A percentile compares a stretch with the other conserved stretches of the same genome.
phyloP scores from a whole-genome alignment of 352 stramenopile species.

The Globisporangium cylindrosporum region DNA sequence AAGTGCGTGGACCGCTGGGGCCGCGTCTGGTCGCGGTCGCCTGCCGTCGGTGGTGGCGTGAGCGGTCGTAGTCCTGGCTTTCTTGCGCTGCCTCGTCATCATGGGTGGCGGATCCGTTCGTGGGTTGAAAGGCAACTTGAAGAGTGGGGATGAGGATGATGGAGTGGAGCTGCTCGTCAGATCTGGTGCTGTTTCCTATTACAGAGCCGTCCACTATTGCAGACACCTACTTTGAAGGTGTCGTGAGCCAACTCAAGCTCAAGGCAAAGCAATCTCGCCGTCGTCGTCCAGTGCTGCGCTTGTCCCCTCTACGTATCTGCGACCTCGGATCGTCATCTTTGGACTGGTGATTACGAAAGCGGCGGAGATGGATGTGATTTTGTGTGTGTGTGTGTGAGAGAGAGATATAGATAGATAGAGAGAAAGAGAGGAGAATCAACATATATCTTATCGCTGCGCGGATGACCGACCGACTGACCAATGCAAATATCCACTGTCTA shows the following conservation, averaged over 20 bases:
- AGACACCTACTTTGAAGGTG: too few relatives aligned
- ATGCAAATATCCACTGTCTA: slow-evolving; percentile 8
- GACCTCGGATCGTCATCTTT: not conserved
- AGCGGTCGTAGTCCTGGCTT: not conserved
- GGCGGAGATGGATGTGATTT: not conserved
- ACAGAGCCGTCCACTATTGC: too few relatives aligned
- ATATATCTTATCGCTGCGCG: not conserved
- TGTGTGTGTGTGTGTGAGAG: too few relatives aligned
- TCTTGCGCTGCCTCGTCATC: not conserved
- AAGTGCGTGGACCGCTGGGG: too few relatives aligned
- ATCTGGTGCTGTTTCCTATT: too few relatives aligned
- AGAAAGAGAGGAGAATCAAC: not conserved
- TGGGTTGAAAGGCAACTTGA: too few relatives aligned
- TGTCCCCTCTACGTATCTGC: not conserved
- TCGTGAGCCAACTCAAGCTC: too few relatives aligned
- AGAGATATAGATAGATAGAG: not conserved
- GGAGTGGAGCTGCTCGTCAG: too few relatives aligned
- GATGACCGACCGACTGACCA: not conserved
- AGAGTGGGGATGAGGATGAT: too few relatives aligned
- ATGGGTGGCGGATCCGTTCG: not conserved
- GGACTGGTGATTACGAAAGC: not conserved
- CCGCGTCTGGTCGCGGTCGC: not conserved
- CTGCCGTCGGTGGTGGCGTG: too few relatives aligned
- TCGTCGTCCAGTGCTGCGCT: not conserved
- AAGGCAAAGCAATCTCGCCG: not conserved